These are phyloP conservation scores for Pseudopyrenochaeta lycopersici DNA, from an alignment of 2,329 filamentous ascomycete genomes.

Conservation along the genomic window DNA sequence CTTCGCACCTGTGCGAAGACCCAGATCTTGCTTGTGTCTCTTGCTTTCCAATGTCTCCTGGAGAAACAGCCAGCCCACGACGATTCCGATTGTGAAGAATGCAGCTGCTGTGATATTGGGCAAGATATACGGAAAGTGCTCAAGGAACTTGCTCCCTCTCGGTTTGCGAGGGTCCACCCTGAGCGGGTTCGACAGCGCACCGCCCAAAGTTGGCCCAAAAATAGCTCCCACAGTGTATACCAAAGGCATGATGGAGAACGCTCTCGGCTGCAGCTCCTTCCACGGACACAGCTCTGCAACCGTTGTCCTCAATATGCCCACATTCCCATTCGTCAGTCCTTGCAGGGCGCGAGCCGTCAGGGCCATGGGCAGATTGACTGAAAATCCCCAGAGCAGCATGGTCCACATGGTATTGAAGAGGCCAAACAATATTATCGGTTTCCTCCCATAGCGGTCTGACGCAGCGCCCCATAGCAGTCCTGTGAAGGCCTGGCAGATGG, in stretches of 20 bases:
- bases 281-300: constrained; percentile 93
- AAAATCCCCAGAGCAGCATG: constrained; percentile 85
- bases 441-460: constrained; percentile 83
- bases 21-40: constrained; percentile 75
- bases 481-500: constrained; percentile 79
- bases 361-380: constrained; percentile 80
- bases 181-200: constrained; percentile 82
- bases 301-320: constrained; percentile 85
- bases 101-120: constrained; percentile 81
- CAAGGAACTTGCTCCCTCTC: constrained; percentile 69
- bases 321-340: constrained; percentile 86
- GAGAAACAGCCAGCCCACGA: constrained; percentile 79
- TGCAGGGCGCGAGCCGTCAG: constrained; percentile 79
- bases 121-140: constrained; percentile 80
- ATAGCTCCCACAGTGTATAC: constrained; percentile 89
- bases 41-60: constrained; percentile 84
- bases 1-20: constrained; percentile 74
- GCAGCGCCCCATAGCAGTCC: constrained; percentile 89
- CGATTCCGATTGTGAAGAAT: constrained; percentile 81
- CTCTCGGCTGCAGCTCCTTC: constrained; percentile 82
- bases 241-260: constrained; percentile 93
- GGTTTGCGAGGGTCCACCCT: constrained; percentile 78
- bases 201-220: constrained; percentile 86
- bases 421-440: constrained; percentile 83
- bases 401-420: constrained; percentile 79